These are phyloP conservation scores for Trichoderma lentiforme DNA, from an alignment of 2,329 filamentous ascomycete species.

Conservation along the genomic window DNA sequence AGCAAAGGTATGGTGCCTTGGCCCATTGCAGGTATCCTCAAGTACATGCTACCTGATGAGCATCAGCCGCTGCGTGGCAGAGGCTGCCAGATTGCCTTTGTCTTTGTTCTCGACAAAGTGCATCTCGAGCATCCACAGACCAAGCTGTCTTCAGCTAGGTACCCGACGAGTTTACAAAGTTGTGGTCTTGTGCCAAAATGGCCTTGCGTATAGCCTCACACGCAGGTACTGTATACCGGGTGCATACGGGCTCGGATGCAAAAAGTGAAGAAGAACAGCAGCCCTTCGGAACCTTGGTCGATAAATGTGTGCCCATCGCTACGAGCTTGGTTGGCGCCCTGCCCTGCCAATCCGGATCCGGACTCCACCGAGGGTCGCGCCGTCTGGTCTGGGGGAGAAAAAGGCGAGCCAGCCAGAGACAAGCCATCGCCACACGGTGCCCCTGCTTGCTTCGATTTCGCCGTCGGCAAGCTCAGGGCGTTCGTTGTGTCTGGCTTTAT, in stretches of 20 bases:
- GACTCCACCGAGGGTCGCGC: constrained; percentile 31
- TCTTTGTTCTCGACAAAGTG: neutral
- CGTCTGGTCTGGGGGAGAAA: constrained; percentile 25
- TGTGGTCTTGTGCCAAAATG: neutral
- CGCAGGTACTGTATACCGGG: neutral
- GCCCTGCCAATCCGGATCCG: constrained; percentile 31
- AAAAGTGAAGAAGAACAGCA: neutral
- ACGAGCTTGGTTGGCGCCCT: constrained; percentile 11
- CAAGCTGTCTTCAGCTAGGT: neutral
- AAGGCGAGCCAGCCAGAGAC: constrained; percentile 29
- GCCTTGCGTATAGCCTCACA: neutral
- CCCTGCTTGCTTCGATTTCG: constrained; percentile 21
- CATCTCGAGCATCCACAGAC: neutral
- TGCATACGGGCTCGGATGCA: neutral
- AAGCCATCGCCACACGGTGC: constrained; percentile 25
- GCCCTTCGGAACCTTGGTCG: neutral
- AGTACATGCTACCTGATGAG: neutral
- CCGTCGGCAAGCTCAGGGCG: neutral
- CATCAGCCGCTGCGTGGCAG: neutral
- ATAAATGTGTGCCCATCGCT: constrained; percentile 2
- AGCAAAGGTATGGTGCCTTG: neutral
- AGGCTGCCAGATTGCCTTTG: neutral
- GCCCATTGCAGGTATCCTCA: neutral
- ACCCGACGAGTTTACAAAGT: neutral
- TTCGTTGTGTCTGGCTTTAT: neutral